Percentiles rank a stretch among this genome's conserved stretches.
phyloP scores from a whole-genome alignment of 768 basidiomycete genomes.

The Jaapia argillacea region DNA sequence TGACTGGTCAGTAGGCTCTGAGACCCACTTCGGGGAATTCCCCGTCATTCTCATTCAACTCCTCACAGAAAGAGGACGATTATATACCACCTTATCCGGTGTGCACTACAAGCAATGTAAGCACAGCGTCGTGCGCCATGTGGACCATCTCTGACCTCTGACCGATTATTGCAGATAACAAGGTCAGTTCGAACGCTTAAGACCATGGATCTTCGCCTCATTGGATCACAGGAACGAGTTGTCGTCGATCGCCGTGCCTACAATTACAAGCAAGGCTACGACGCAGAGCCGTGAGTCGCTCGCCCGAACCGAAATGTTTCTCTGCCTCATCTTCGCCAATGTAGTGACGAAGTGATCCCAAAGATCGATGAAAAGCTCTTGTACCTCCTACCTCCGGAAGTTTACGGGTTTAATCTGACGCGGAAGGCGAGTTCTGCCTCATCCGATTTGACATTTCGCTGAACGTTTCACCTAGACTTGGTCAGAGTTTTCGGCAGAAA shows the following conservation, averaged over 20 bases:
- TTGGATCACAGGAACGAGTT: conserved; percentile 10
- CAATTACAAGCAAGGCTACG: conserved; percentile 3
- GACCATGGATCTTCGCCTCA: neutral
- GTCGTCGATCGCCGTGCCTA: conserved; percentile 11
- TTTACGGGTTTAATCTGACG: neutral
- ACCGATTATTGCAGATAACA: conserved; percentile 4
- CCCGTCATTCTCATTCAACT: neutral
- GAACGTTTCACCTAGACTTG: neutral
- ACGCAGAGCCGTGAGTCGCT: conserved; percentile 3
- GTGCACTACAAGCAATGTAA: conserved; percentile 10
- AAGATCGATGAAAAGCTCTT: neutral
- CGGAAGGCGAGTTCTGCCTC: too few species aligned
- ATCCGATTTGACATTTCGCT: too few species aligned
- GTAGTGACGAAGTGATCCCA: neutral
- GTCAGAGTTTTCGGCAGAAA: conserved; percentile 1
- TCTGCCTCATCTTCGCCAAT: neutral
- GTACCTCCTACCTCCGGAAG: neutral
- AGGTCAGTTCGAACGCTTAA: conserved; percentile 3
- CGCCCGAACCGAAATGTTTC: too few species aligned
- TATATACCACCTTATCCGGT: conserved; percentile 7
- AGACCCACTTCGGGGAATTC: neutral
- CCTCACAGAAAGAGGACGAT: conserved; percentile 7
- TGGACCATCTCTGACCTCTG: neutral
- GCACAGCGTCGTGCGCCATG: neutral
- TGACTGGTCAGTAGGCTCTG: conserved; percentile 7